A percentile compares a stretch with the other conserved stretches of the same genome.
These are phyloP conservation scores for Pascua sp. DNA, from an alignment of 1,284 basidiomycete species.

Conservation along the genomic window DNA sequence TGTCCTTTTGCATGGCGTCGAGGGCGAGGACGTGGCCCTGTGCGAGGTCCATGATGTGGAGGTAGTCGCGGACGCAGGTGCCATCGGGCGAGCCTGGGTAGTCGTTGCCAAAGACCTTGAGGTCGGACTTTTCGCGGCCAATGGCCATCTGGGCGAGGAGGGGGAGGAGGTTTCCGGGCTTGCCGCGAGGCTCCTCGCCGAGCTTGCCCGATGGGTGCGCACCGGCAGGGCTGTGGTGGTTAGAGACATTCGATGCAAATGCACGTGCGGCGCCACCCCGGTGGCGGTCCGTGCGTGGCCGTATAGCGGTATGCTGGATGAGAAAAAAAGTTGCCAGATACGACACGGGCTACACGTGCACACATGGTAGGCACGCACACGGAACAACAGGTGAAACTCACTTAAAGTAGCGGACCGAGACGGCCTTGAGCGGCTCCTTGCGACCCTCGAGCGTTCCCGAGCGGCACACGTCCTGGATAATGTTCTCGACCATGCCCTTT, in stretches of 20 bases:
- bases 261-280: background rate
- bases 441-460: slow-evolving; percentile 53
- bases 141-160: slow-evolving; percentile 93
- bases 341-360: too few relatives aligned
- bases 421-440: slow-evolving; percentile 31
- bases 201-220: slow-evolving; percentile 90
- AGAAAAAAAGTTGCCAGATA: too few relatives aligned
- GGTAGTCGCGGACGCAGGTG: slow-evolving; percentile 95
- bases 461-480: slow-evolving; percentile 84
- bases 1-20: slow-evolving; percentile 56
- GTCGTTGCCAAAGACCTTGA: slow-evolving; percentile 96
- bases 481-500: slow-evolving; percentile 89
- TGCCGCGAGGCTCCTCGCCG: slow-evolving; percentile 92
- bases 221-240: slow-evolving; percentile 73
- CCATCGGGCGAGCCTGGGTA: slow-evolving; percentile 84
- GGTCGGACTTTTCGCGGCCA: slow-evolving; percentile 74
- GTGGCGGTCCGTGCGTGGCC: too few relatives aligned
- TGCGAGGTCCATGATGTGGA: slow-evolving; percentile 94
- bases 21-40: slow-evolving; percentile 89
- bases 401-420: slow-evolving; percentile 85
- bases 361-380: too few relatives aligned
- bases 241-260: background rate
- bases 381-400: slow-evolving; percentile 50
- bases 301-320: background rate
- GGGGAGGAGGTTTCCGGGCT: slow-evolving; percentile 92